Conservation (phyloP, 1,139 yeast genomes). For the Groenewaldozyma auringiensis region DNA sequence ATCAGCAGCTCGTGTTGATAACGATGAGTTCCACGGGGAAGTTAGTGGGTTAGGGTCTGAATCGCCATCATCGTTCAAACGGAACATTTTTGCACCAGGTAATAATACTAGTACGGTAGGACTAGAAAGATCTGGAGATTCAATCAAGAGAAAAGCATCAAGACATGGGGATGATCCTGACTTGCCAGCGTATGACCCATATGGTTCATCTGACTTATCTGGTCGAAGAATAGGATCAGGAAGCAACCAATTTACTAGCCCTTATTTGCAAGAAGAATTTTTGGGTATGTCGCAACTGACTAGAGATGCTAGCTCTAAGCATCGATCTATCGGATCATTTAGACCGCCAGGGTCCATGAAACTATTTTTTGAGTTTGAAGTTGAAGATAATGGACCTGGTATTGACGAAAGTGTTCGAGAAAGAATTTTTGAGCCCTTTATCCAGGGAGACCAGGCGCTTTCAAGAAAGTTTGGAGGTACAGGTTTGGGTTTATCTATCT, state of each 20-base stretch:
- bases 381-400: slow-evolving; percentile 89
- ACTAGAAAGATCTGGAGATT: neutral
- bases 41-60: neutral
- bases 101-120: neutral
- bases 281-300: neutral
- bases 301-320: neutral
- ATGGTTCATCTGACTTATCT: neutral
- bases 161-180: neutral
- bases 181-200: neutral
- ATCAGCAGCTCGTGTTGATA: neutral
- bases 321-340: neutral
- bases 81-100: neutral
- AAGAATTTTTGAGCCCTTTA: slow-evolving; percentile 89
- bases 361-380: slow-evolving; percentile 53
- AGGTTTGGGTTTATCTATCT: slow-evolving; percentile 88
- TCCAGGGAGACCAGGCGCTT: slow-evolving; percentile 92
- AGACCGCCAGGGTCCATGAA: neutral
- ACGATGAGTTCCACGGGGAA: neutral
- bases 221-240: neutral
- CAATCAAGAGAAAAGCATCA: neutral
- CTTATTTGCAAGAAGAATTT: neutral
- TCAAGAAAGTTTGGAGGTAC: slow-evolving; percentile 93
- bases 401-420: slow-evolving; percentile 72
- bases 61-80: neutral
- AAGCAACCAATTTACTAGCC: neutral